phyloP scores from a whole-genome alignment of 495 filamentous ascomycete species.

The Hypomontagnella submonticulosa region DNA sequence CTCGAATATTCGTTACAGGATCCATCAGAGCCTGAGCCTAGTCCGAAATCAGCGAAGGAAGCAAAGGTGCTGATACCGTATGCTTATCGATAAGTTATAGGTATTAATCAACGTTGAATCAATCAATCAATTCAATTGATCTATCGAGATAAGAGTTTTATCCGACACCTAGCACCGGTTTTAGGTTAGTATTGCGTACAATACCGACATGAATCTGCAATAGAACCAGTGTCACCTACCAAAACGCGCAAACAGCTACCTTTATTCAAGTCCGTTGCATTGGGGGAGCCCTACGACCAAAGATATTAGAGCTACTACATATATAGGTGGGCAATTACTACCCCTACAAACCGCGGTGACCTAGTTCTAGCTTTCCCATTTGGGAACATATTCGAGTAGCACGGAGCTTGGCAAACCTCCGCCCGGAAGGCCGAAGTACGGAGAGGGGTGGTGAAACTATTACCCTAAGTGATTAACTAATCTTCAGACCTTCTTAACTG shows the following conservation, averaged over 20 bases:
- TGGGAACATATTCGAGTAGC: conserved; percentile 23
- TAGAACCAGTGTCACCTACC: conserved; percentile 9
- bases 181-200: too few relatives aligned
- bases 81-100: too few relatives aligned
- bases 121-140: too few relatives aligned
- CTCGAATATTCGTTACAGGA: not conserved
- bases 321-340: conserved; percentile 7
- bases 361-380: conserved; percentile 12
- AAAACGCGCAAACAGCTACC: conserved; percentile 16
- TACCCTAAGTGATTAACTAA: conserved; percentile 33
- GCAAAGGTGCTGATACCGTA: not conserved
- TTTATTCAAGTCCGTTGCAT: not conserved
- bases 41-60: too few relatives aligned
- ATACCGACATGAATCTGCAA: not conserved
- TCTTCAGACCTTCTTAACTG: conserved; percentile 21
- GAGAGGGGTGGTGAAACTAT: conserved; percentile 16
- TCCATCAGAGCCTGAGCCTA: conserved; percentile 8
- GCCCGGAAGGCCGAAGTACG: conserved; percentile 37
- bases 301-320: conserved; percentile 8
- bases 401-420: conserved; percentile 30
- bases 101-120: too few relatives aligned
- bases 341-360: conserved; percentile 6
- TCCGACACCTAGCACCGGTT: too few relatives aligned
- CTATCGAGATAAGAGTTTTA: too few relatives aligned
- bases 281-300: not conserved